Evolutionary conservation across 331 rosid genomes (phyloP).

Genomic region (Malus hybrid): DNA sequence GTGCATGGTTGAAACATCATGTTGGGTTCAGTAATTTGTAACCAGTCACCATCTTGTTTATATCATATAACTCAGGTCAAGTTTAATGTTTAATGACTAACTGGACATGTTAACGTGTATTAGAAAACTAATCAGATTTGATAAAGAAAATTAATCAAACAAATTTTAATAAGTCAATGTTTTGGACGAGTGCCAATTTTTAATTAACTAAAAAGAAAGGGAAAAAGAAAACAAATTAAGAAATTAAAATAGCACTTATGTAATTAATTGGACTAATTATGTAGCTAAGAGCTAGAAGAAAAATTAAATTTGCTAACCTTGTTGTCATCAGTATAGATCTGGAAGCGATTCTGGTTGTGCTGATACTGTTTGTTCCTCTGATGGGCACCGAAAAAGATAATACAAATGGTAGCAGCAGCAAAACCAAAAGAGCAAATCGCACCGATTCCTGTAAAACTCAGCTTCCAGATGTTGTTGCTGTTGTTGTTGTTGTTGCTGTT

Average conservation of each 20-base stretch:
- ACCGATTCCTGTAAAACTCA: slow-evolving; percentile 74
- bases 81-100: not conserved
- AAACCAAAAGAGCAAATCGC: slow-evolving; percentile 83
- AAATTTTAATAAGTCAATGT: too few relatives aligned
- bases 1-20: not conserved
- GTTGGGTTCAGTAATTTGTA: not conserved
- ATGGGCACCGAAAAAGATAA: slow-evolving; percentile 48
- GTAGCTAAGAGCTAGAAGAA: too few relatives aligned
- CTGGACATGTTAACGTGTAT: not conserved
- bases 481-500: slow-evolving; percentile 1
- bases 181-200: not conserved
- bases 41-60: not conserved
- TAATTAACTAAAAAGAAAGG: not conserved
- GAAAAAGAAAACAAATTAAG: not conserved
- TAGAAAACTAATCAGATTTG: too few relatives aligned
- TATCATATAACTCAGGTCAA: not conserved
- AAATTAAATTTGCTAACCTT: slow-evolving; percentile 39
- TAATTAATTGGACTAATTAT: not conserved
- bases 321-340: slow-evolving; percentile 57
- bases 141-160: too few relatives aligned
- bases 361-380: slow-evolving; percentile 31
- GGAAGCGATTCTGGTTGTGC: slow-evolving; percentile 45
- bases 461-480: slow-evolving; percentile 44
- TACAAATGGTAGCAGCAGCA: slow-evolving; percentile 82
- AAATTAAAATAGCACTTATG: not conserved